A percentile compares a stretch with the other conserved stretches of the same genome.
Conservation (phyloP, 75 land plant species). For the Selaginella moellendorffii region DNA sequence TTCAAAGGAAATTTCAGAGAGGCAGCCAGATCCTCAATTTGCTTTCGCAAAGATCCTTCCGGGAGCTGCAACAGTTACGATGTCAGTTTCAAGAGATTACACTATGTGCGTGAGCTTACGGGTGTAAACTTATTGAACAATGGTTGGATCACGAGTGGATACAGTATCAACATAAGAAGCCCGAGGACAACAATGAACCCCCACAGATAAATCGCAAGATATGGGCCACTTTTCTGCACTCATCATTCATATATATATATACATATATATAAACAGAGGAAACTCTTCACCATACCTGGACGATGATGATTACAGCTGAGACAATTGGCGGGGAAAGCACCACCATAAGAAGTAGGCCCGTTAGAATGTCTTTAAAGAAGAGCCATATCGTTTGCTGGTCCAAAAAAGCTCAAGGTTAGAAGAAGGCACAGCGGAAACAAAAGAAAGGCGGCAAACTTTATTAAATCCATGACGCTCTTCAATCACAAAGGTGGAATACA, state of each 20-base stretch:
- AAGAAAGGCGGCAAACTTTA: conserved; percentile 34
- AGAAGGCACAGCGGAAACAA: neutral
- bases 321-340: conserved; percentile 89
- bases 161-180: conserved; percentile 76
- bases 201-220: conserved; percentile 93
- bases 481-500: conserved; percentile 93
- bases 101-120: conserved; percentile 37
- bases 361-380: conserved; percentile 68
- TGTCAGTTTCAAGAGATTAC: neutral
- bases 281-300: too few species aligned
- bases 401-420: neutral
- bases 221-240: conserved; percentile 95
- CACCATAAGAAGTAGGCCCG: conserved; percentile 40
- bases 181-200: conserved; percentile 71
- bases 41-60: conserved; percentile 60
- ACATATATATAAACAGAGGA: too few species aligned
- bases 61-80: conserved; percentile 45
- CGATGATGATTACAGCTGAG: conserved; percentile 81
- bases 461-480: conserved; percentile 98
- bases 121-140: conserved; percentile 97
- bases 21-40: conserved; percentile 78
- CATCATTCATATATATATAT: neutral
- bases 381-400: conserved; percentile 93
- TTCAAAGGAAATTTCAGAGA: conserved; percentile 85
- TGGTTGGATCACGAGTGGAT: conserved; percentile 89